A percentile compares a stretch with the other conserved stretches of the same genome.
Conservation (phyloP, 2,329 filamentous ascomycete genomes). For the Cercospora sesami region DNA sequence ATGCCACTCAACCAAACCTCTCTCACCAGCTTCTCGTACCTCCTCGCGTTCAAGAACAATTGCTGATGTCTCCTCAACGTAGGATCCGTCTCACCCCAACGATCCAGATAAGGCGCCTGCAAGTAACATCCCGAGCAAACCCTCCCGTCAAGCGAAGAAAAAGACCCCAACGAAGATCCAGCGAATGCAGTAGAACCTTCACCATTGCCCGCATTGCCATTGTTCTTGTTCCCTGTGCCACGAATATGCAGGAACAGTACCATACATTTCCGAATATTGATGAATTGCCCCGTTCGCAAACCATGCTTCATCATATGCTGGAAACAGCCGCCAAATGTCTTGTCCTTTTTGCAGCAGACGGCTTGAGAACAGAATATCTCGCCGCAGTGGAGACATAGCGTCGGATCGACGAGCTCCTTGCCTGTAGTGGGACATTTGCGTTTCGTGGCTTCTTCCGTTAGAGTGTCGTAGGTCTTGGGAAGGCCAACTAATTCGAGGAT, state of each 20-base stretch:
- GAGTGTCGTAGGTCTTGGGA: slow-evolving; percentile 84
- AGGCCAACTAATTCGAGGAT: slow-evolving; percentile 94
- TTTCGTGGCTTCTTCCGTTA: slow-evolving; percentile 88
- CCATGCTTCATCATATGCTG: slow-evolving; percentile 91
- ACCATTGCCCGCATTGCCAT: neutral
- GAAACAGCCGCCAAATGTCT: slow-evolving; percentile 72
- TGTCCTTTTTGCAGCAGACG: slow-evolving; percentile 78
- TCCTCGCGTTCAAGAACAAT: slow-evolving; percentile 86
- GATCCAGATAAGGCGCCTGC: slow-evolving; percentile 88
- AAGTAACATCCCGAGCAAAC: slow-evolving; percentile 68
- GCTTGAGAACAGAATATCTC: slow-evolving; percentile 96
- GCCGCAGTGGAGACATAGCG: slow-evolving; percentile 90
- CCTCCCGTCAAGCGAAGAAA: slow-evolving; percentile 1
- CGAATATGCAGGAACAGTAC: slow-evolving; percentile 81
- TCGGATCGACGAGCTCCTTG: slow-evolving; percentile 86
- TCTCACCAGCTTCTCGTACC: slow-evolving; percentile 85
- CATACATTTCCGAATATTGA: slow-evolving; percentile 95
- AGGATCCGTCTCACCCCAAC: slow-evolving; percentile 93
- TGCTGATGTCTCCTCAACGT: slow-evolving; percentile 82
- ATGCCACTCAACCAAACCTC: slow-evolving; percentile 84
- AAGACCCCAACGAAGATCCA: neutral
- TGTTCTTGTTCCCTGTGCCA: slow-evolving; percentile 33
- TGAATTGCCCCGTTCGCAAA: slow-evolving; percentile 84
- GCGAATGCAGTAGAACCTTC: neutral
- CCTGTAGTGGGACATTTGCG: slow-evolving; percentile 83